Conservation (phyloP, 495 filamentous ascomycete species). For the Aspergillus cristatus region DNA sequence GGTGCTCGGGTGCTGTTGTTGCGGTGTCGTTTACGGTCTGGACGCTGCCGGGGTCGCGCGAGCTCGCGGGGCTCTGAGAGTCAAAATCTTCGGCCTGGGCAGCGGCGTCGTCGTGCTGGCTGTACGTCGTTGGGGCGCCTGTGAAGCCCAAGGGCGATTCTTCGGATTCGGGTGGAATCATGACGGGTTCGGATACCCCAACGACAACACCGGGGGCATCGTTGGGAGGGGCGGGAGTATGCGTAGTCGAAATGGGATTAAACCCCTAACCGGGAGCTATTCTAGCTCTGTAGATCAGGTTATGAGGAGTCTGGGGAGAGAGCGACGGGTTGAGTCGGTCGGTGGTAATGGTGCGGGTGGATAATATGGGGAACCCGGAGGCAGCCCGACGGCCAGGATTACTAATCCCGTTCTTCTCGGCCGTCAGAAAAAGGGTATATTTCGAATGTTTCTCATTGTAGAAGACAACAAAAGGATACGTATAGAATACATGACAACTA, state of each 20-base stretch:
- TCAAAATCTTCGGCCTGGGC: constrained; percentile 31
- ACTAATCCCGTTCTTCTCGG: too few relatives aligned
- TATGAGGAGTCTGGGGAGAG: neutral
- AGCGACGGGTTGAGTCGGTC: constrained; percentile 5
- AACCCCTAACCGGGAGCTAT: too few relatives aligned
- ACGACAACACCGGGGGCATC: constrained; percentile 30
- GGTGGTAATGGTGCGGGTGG: constrained; percentile 12
- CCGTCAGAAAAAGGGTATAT: too few relatives aligned
- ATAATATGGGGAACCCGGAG: constrained; percentile 30
- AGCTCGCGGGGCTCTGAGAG: constrained; percentile 36
- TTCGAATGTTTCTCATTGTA: too few relatives aligned
- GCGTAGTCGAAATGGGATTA: too few relatives aligned
- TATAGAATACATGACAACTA: too few relatives aligned
- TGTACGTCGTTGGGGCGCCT: constrained; percentile 7
- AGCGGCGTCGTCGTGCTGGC: constrained; percentile 23
- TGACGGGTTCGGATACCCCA: constrained; percentile 38
- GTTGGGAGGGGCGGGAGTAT: constrained; percentile 20
- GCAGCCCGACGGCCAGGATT: constrained; percentile 23
- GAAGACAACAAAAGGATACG: too few relatives aligned
- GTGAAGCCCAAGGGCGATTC: constrained; percentile 29
- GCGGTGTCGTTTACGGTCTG: constrained; percentile 17
- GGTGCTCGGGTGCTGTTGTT: constrained; percentile 14
- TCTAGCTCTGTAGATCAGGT: too few relatives aligned
- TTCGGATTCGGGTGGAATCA: constrained; percentile 34
- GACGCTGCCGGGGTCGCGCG: constrained; percentile 30